phyloP scores from a whole-genome alignment of 2,329 filamentous ascomycete genomes.

The Fusarium graminum region DNA sequence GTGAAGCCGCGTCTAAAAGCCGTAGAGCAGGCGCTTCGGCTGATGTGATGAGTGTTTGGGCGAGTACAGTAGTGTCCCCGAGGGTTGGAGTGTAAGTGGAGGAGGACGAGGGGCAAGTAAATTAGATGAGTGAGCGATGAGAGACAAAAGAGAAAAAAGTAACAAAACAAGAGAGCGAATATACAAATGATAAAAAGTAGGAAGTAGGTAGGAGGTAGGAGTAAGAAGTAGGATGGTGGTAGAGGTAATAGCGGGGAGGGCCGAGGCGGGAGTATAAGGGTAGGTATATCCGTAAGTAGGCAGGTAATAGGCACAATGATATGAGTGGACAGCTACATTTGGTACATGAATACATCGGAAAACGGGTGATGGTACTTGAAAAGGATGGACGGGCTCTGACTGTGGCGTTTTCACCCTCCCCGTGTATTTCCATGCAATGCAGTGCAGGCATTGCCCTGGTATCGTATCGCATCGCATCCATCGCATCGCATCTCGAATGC shows the following conservation, averaged over 20 bases:
- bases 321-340: conserved; percentile 49
- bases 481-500: background rate
- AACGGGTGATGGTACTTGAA: conserved; percentile 47
- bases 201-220: conserved; percentile 5
- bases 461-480: conserved; percentile 26
- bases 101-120: conserved; percentile 20
- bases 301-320: conserved; percentile 50
- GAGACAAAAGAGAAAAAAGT: conserved; percentile 24
- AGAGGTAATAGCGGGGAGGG: conserved; percentile 39
- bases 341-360: conserved; percentile 47
- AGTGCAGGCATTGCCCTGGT: conserved; percentile 35
- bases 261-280: conserved; percentile 34
- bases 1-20: conserved; percentile 46
- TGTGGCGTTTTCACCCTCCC: conserved; percentile 43
- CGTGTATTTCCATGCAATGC: background rate
- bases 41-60: conserved; percentile 39
- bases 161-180: conserved; percentile 35
- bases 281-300: conserved; percentile 34
- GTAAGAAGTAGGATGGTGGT: conserved; percentile 14
- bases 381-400: conserved; percentile 34
- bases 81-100: conserved; percentile 41
- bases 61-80: conserved; percentile 25
- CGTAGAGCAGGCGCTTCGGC: conserved; percentile 42
- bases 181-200: conserved; percentile 28
- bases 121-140: conserved; percentile 15